Conservation (phyloP, 805 yeast species). For the Candida lessepsii region DNA sequence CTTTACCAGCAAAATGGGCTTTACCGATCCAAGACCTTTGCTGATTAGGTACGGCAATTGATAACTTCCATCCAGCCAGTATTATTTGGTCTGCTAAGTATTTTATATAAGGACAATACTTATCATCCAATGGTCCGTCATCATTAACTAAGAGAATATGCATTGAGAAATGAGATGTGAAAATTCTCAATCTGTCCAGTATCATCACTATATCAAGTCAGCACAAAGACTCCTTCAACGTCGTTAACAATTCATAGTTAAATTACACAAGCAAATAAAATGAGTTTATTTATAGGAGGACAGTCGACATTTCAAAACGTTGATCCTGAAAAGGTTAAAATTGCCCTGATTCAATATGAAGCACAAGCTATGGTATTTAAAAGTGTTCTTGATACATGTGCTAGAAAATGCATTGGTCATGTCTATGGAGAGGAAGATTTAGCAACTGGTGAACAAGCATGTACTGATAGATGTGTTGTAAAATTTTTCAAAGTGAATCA, state of each 20-base stretch:
- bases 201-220: too few relatives aligned
- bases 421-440: slow-evolving; percentile 84
- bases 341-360: slow-evolving; percentile 67
- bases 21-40: slow-evolving; percentile 96
- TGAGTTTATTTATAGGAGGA: slow-evolving; percentile 66
- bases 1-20: slow-evolving; percentile 86
- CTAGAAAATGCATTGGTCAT: slow-evolving; percentile 76
- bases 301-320: slow-evolving; percentile 42
- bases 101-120: slow-evolving; percentile 80
- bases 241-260: too few relatives aligned
- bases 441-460: slow-evolving; percentile 77
- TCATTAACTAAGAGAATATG: slow-evolving; percentile 76
- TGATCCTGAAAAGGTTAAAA: slow-evolving; percentile 56
- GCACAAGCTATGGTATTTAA: slow-evolving; percentile 60
- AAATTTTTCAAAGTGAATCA: slow-evolving; percentile 77
- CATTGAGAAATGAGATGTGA: slow-evolving; percentile 27
- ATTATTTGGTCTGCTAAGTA: slow-evolving; percentile 70
- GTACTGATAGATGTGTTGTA: slow-evolving; percentile 82
- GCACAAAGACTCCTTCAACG: too few relatives aligned
- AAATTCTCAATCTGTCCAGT: slow-evolving; percentile 4
- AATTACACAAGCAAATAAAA: slow-evolving; percentile 22
- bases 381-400: slow-evolving; percentile 61
- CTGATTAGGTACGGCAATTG: slow-evolving; percentile 83
- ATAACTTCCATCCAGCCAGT: slow-evolving; percentile 70
- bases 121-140: slow-evolving; percentile 88